Evolutionary conservation across 208 protist genomes (phyloP), one percentile per base, ranked within the genome.

Genomic region (Phytomonas sp.): DNA sequence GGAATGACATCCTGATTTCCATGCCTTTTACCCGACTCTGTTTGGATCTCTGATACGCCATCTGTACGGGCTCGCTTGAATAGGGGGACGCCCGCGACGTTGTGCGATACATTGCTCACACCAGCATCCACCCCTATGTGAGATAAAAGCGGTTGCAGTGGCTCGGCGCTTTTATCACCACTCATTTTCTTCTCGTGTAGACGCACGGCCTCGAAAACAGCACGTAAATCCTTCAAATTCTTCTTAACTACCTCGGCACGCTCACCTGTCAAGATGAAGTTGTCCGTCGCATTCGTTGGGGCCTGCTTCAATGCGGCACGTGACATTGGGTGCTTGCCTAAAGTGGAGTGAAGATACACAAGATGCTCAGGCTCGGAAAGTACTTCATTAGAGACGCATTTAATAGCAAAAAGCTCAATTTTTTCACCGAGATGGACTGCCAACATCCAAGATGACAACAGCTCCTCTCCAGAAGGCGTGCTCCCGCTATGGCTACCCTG

Each of bases 391-490:
- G 75, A 80, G 64, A 93, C 46, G 65, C 72, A 74, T 40, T 82
- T 79, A 34, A 85, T 62, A 13, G 71, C 62, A 32, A 90, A 72
- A 5, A 83, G 75, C 51, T 89, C 83, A 13, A 81, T 78, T n/a
- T 72, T 78, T 56, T 91, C 85, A 61, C 85, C 88, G 29, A 91
- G 68, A 75, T 89, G 81, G n/a, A 89, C 77, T 28, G 78, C 83
- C 15, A 91, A 61, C 30, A 91, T 61, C 85, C 85, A 91, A 9
- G 73, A 73, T 20, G 77, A 76, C 4, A 76, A 67, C 60, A 68
- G 66, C 6, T 74, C 78, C 3, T 36, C 46, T 20, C 56, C 31
- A 0, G 53, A 56, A 9, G 66, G 23, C 0, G 75, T n/a, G 23
- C 17, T 46, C 17, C 30, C 1, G 7, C 23, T 62, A 17, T 37